Base-by-base conservation (phyloP, 106 monocot species). In the Xerophyta viscosa region DNA sequence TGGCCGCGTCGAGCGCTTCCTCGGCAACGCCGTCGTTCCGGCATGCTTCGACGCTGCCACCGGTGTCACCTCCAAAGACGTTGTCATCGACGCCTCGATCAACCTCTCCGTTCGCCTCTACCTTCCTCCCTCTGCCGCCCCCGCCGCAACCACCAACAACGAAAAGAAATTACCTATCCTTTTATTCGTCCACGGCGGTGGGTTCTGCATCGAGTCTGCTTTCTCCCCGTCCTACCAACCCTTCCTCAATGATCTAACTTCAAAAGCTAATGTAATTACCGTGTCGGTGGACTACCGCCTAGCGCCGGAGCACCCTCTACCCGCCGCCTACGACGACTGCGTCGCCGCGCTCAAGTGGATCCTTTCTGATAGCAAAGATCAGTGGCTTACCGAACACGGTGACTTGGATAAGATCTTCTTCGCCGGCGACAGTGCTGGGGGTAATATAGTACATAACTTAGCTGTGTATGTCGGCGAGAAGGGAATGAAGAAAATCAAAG, bases 391-490 rank as follows among this genome's bases (percentile, higher is more conserved):
- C 14, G 12, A 29, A 2, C 56, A 70, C 60, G 72, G 31, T 0
- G 77, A 81, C 55, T 43, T 31, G 15, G 19, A 5, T 18, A 41
- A 48, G 20, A 13, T 86, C 13, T 74, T 73, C 77, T n/a, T 81
- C 5, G 63, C 36, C 23, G 86, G 86, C 0, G 80, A 72, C 33
- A 79, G 78, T 43, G 72, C 78, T 9, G 78, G 78, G 19, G 78
- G 30, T 21, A 73, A 68, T 28, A 56, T 73, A 0, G 55, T 33
- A 9, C 63, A 73, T 56, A n/a, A 69, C 29, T 15, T 61, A 48
- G 78, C 68, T 2, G 26, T 67, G 48, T 41, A 48, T 20, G 46
- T 63, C 8, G 64, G 42, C 6, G 21, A 36, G 20, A 10, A 37
- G 0, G 53, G 19, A 3, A 30, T 31, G 20, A 22, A 39, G 31